phyloP scores from a whole-genome alignment of 23 red algal genomes.

The Pyropia haitanensis region DNA sequence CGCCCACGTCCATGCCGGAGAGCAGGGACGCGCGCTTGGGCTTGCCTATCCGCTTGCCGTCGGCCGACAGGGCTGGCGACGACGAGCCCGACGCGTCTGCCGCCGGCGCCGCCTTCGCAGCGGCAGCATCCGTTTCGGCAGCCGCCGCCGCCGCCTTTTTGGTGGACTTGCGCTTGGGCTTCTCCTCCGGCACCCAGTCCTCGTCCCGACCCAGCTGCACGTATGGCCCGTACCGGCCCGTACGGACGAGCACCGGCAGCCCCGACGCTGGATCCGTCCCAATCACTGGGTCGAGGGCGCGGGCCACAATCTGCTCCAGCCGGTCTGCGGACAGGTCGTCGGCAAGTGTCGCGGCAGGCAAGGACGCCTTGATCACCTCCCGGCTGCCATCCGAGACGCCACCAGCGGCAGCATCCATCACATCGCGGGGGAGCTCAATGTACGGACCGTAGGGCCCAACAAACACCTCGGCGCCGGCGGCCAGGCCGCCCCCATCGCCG shows the following conservation, averaged over 20 bases:
- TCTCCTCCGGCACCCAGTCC: not conserved
- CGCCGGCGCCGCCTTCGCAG: too few relatives aligned
- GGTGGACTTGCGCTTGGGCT: not conserved
- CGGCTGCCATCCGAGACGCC: too few relatives aligned
- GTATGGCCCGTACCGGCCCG: constrained; percentile 82
- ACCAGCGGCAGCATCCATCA: not conserved
- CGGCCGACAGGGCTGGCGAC: not conserved
- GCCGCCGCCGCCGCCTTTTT: not conserved
- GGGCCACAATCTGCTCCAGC: constrained; percentile 28
- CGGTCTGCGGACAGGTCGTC: constrained; percentile 60
- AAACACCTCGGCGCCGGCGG: constrained; percentile 27
- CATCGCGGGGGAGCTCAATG: constrained; percentile 27
- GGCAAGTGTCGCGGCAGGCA: constrained; percentile 56
- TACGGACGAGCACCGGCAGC: constrained; percentile 35
- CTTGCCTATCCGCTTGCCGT: constrained; percentile 23
- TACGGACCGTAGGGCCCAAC: constrained; percentile 94
- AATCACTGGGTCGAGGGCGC: constrained; percentile 46
- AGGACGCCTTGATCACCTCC: constrained; percentile 19
- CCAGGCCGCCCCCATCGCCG: constrained; percentile 14
- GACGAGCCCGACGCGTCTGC: too few relatives aligned
- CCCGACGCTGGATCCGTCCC: constrained; percentile 67
- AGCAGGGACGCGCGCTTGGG: constrained; percentile 46
- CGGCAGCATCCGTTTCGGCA: too few relatives aligned
- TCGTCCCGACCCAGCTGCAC: constrained; percentile 65
- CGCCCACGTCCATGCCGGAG: constrained; percentile 40